Conservation (phyloP, 331 rosid species). For the Rhamnella rubrinervis region DNA sequence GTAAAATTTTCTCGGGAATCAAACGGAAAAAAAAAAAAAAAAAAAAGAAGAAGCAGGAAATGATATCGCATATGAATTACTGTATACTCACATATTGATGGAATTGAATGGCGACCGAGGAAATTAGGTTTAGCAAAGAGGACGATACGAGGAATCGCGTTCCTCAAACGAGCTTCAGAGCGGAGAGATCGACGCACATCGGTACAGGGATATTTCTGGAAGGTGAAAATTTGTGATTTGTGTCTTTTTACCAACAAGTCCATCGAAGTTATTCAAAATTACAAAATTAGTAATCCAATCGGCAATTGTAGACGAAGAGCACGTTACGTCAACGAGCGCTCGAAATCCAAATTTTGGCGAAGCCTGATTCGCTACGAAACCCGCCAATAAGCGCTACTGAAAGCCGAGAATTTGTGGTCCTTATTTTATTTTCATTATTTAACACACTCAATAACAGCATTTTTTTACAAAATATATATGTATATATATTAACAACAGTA, state of each 20-base stretch:
- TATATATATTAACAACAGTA: too few relatives aligned
- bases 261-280: background rate
- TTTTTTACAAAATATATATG: too few relatives aligned
- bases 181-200: background rate
- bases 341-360: too few relatives aligned
- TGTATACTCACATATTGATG: conserved; percentile 27
- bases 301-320: too few relatives aligned
- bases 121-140: conserved; percentile 14
- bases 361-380: too few relatives aligned
- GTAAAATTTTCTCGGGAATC: conserved; percentile 1
- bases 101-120: conserved; percentile 7
- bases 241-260: background rate
- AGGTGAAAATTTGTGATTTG: background rate
- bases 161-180: background rate
- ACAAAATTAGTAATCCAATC: too few relatives aligned
- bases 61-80: too few relatives aligned
- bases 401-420: too few relatives aligned
- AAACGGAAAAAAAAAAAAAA: background rate
- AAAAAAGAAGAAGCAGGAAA: background rate
- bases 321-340: too few relatives aligned
- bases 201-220: conserved; percentile 1
- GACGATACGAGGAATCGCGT: background rate
- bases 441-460: too few relatives aligned
- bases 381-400: too few relatives aligned
- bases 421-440: too few relatives aligned